Percentiles rank a stretch among this genome's conserved stretches.
Evolutionary conservation across 2,329 filamentous ascomycete species (phyloP).

Genomic region (Apiospora arundinis): DNA sequence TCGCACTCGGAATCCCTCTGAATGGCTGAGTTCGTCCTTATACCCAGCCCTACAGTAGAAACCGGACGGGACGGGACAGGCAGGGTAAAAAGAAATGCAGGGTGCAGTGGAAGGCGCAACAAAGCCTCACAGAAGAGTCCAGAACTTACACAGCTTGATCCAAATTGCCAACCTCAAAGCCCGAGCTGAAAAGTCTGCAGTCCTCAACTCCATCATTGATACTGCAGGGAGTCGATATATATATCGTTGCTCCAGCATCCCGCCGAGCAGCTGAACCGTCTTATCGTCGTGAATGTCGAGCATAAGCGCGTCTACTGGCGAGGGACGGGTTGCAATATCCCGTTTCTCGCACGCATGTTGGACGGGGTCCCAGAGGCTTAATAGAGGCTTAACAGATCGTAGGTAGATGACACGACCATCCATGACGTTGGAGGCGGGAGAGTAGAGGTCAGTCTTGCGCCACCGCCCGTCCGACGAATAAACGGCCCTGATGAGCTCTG

Average conservation of each 20-base stretch:
- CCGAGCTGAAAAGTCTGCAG: neutral
- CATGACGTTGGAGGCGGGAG: neutral
- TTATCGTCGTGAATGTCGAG: neutral
- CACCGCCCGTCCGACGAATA: conserved; percentile 40
- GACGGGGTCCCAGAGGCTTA: neutral
- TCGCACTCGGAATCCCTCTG: too few relatives aligned
- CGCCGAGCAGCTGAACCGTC: neutral
- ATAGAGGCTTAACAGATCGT: neutral
- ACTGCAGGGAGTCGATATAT: neutral
- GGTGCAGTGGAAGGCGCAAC: neutral
- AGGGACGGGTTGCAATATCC: neutral
- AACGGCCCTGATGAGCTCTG: conserved; percentile 44
- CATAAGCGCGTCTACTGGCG: neutral
- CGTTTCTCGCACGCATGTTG: neutral
- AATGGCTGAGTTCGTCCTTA: conserved; percentile 27
- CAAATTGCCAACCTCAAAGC: neutral
- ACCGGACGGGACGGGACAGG: conserved; percentile 41
- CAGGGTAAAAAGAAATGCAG: conserved; percentile 21
- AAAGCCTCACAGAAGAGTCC: conserved; percentile 20
- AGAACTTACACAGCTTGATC: conserved; percentile 18
- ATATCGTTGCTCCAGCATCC: neutral
- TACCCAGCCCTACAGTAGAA: conserved; percentile 37
- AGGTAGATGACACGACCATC: neutral
- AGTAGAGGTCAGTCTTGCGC: conserved; percentile 3
- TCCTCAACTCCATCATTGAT: neutral